Evolutionary conservation across 805 yeast species (phyloP).

Genomic region (Saccharomycopsis sp.): DNA sequence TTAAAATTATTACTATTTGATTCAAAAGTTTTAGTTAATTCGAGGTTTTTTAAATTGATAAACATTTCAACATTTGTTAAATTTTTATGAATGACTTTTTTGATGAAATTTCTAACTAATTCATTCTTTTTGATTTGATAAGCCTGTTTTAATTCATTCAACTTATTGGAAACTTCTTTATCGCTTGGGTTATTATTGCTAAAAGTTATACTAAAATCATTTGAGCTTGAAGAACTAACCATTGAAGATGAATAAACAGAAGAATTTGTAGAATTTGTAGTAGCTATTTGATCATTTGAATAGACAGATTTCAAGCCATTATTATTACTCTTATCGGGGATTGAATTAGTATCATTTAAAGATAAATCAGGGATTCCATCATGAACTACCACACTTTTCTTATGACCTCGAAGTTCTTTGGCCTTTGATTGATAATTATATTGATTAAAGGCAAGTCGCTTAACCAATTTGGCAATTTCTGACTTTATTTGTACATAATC

Average conservation of each 20-base stretch:
- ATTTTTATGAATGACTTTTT: conserved; percentile 1
- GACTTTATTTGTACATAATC: conserved; percentile 9
- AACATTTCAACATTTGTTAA: conserved; percentile 7
- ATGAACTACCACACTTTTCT: too few species aligned
- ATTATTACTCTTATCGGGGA: too few species aligned
- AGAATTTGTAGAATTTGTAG: not conserved
- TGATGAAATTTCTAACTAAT: conserved; percentile 1
- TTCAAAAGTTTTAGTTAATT: conserved; percentile 9
- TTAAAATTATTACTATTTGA: conserved; percentile 14
- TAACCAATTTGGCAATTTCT: conserved; percentile 9
- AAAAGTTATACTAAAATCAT: not conserved
- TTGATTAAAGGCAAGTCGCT: not conserved
- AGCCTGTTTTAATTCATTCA: not conserved
- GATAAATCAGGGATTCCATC: too few species aligned
- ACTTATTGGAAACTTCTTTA: not conserved
- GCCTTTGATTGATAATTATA: not conserved
- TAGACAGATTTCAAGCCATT: not conserved
- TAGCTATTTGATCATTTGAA: not conserved
- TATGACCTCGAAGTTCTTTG: not conserved
- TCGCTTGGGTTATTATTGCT: not conserved
- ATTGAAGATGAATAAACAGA: not conserved
- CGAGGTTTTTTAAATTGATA: conserved; percentile 12
- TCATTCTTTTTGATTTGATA: not conserved
- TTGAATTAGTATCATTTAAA: too few species aligned
- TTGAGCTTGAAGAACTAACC: too few species aligned